Evolutionary conservation across 371 early-diverging fungal genomes (phyloP), one percentile per base, ranked within the genome.

Genomic region (Scutellospora calospora): DNA sequence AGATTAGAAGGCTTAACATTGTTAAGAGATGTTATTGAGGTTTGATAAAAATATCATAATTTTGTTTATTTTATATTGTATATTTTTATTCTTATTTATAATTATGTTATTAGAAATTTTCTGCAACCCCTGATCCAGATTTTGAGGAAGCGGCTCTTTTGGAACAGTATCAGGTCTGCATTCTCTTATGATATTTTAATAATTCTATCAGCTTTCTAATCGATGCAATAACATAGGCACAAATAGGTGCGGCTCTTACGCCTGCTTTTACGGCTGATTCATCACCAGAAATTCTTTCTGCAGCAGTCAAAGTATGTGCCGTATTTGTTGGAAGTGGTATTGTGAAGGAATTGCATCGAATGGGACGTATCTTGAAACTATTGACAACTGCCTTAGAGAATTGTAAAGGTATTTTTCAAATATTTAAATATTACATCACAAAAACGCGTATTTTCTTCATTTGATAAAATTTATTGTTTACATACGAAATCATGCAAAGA

Each of bases 241-340:
- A 97, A 83, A 95, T 97, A 65, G 93, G 93, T 35, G 94, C 96
- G 2, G 95, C 97, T 0, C 85, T 97, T 49, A 95, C 95, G 0
- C 97, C 97, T 5, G 95, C 95, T 6, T 95, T 97, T 83, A 89
- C 91, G 0, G 85, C 90, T 0, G 95, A 97, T 62, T 90, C 94
- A 1, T 89, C 93, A 0, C 93, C 96, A 0, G 93, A 95, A 74
- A 90, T 96, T 62, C 91, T 92, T 0, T 91, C 94, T 31, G 85
- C 92, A 31, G 97, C 96, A 22, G 95, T 95, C 18, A 89, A 93
- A 62, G 96, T 96, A 2, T 93, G 93, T 78, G 95, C 96, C 0
- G 91, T 91, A 4, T 97, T 95, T 86, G 90, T 96, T 45, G 94
- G 94, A 20, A 94, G 94, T 76, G 94, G 95, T 51, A 95, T 96